Evolutionary conservation across 2,329 filamentous ascomycete genomes (phyloP), one percentile per base, ranked within the genome.

Genomic region (Neonectria neomacrospora): DNA sequence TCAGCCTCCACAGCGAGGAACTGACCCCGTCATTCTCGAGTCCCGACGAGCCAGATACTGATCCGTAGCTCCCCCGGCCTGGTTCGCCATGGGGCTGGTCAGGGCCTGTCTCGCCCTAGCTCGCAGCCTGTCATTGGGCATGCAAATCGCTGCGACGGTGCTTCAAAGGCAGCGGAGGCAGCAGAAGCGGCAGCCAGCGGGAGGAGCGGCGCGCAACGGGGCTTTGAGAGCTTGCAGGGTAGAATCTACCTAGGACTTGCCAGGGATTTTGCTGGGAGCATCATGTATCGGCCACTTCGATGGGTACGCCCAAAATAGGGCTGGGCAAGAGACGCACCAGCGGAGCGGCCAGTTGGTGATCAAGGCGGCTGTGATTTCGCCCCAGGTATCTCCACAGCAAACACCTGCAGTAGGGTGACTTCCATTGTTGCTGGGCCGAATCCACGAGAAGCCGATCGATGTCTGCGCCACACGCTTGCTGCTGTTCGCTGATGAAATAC

Each of bases 1-100:
- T 79, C 77, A 80, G 79, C 78, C 77, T 81, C 77, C 70, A 73
- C 71, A 71, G 68, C 66, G 68, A 69, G 70, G 52, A 66, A 67
- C 51, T 66, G 70, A 71, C 58, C 63, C 64, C 47, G 73, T 75
- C 73, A 75, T 72, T 65, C 37, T n/a, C 64, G 63, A 75, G 71
- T 65, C 37, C 18, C 64, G 63, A 64, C 57, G 23, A 44, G 55
- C 55, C 39, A 50, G 23, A 59, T 58, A 63, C 48, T 23, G 50
- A 18, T 18, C 11, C 20, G 34, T 47, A 50, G 32, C 64, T 39
- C 37, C 50, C 50, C 50, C 47, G 39, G 18, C 48, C 37, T 48
- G 48, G 30, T 52, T 47, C 41, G 18, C 54, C 51, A 53, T 50
- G 58, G 32, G 34, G 47, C 45, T 14, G 47, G 34, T 37, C 44